These are phyloP conservation scores for Penicillium decumbens DNA, from an alignment of 2,329 filamentous ascomycete genomes.

Conservation along the genomic window DNA sequence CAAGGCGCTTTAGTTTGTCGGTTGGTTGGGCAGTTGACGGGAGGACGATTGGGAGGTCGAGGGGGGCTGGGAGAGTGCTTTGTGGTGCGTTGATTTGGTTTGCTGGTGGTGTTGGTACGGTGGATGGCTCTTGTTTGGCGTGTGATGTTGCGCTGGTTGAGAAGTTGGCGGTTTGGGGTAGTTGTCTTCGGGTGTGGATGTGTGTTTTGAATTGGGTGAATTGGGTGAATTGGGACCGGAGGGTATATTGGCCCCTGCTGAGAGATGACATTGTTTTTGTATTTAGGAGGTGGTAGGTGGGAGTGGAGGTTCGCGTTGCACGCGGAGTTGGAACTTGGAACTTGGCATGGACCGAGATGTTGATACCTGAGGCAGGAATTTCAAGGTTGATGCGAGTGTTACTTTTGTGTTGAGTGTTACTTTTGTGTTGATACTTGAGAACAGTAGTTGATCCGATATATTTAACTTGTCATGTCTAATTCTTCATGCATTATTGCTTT, in stretches of 20 bases:
- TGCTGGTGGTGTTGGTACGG: slow-evolving; percentile 8
- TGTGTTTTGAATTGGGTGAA: not conserved
- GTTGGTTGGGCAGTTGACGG: slow-evolving; percentile 40
- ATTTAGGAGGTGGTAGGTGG: not conserved
- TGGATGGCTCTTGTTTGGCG: slow-evolving; percentile 5
- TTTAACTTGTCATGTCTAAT: too few relatives aligned
- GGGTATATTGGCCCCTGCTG: slow-evolving; percentile 5
- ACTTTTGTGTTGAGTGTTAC: too few relatives aligned
- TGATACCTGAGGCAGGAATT: too few relatives aligned
- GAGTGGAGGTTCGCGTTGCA: not conserved
- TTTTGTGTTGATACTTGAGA: too few relatives aligned
- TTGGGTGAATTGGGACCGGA: slow-evolving; percentile 2
- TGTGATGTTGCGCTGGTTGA: slow-evolving; percentile 17
- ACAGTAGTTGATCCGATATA: not conserved
- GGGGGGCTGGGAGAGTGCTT: slow-evolving; percentile 66
- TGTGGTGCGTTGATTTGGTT: slow-evolving; percentile 63
- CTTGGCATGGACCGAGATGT: not conserved
- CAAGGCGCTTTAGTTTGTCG: slow-evolving; percentile 31
- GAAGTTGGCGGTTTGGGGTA: slow-evolving; percentile 3
- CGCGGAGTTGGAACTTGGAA: not conserved
- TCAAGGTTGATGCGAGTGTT: too few relatives aligned
- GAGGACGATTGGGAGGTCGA: slow-evolving; percentile 58
- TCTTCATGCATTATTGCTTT: not conserved
- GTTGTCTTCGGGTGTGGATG: not conserved
- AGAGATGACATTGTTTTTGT: slow-evolving; percentile 11